phyloP scores from a whole-genome alignment of 2,329 filamentous ascomycete genomes.

The Claviceps citrina region DNA sequence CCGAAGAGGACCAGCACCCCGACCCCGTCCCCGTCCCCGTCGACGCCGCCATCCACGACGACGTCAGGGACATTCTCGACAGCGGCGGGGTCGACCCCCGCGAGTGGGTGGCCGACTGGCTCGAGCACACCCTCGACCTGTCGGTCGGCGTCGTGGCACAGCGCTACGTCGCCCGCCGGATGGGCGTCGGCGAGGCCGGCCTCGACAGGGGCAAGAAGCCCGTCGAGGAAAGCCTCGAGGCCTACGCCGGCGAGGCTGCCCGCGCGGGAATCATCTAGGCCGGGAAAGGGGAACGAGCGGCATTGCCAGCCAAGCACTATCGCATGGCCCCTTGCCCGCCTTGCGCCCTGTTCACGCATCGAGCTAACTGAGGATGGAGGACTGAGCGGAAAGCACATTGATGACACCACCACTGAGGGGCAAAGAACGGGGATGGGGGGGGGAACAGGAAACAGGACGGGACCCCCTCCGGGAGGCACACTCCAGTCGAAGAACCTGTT shows the following conservation, averaged over 20 bases:
- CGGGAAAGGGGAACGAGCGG: no score
- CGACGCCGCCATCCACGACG: conserved; percentile 44
- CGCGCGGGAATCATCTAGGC: conserved; percentile 39
- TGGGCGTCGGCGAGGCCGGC: conserved; percentile 82
- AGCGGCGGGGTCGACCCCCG: conserved; percentile 67
- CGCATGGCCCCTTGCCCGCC: no score
- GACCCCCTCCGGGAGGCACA: no score
- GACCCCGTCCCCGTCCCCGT: no score
- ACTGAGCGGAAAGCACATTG: no score
- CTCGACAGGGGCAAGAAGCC: conserved; percentile 46
- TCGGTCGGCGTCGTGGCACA: conserved; percentile 78
- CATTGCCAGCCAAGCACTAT: no score
- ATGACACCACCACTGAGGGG: no score
- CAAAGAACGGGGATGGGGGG: no score
- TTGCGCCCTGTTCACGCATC: no score
- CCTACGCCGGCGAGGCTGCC: conserved; percentile 43
- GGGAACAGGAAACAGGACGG: no score
- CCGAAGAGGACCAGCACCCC: conserved; percentile 29
- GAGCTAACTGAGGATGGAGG: no score
- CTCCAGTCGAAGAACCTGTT: no score
- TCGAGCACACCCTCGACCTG: conserved; percentile 71
- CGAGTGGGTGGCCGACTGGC: conserved; percentile 96
- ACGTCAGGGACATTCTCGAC: conserved; percentile 74
- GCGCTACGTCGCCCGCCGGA: conserved; percentile 81
- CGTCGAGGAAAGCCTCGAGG: conserved; percentile 38